phyloP scores from a whole-genome alignment of 108 stramenopile genomes.

The Bacterosira constricta region DNA sequence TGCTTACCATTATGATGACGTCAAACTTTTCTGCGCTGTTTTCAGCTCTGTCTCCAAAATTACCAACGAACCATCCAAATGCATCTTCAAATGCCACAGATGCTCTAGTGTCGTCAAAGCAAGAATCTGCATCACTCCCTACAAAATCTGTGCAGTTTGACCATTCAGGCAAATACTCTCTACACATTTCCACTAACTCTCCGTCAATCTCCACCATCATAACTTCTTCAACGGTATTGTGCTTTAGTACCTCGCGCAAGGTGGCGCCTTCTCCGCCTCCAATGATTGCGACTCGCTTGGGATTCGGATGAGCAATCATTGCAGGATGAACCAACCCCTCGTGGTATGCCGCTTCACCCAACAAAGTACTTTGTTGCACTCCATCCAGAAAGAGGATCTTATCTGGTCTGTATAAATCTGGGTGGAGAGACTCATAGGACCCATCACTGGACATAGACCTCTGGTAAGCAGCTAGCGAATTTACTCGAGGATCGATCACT shows the following conservation, averaged over 20 bases:
- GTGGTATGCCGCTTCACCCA: conserved; percentile 86
- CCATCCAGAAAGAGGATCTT: conserved; percentile 67
- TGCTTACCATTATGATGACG: conserved; percentile 72
- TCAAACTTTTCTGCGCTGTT: conserved; percentile 43
- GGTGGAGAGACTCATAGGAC: conserved; percentile 24
- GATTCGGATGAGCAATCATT: conserved; percentile 86
- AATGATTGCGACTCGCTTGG: conserved; percentile 88
- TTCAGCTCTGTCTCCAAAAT: conserved; percentile 26
- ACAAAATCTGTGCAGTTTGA: conserved; percentile 66
- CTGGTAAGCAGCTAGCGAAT: neutral
- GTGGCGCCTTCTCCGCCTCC: conserved; percentile 96
- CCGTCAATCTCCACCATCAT: conserved; percentile 86
- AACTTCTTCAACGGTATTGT: conserved; percentile 72
- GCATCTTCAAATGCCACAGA: conserved; percentile 62
- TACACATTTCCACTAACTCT: conserved; percentile 53
- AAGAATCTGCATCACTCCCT: conserved; percentile 44
- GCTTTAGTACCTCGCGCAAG: conserved; percentile 89
- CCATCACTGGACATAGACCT: conserved; percentile 18
- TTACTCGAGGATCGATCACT: neutral
- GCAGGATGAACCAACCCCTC: conserved; percentile 94
- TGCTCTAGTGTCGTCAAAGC: conserved; percentile 73
- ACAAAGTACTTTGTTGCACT: conserved; percentile 63
- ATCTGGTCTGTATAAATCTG: conserved; percentile 45
- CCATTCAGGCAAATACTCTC: conserved; percentile 68
- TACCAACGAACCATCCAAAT: conserved; percentile 73